phyloP scores from a whole-genome alignment of 1,284 basidiomycete genomes.

The Ganoderma lingzhi region DNA sequence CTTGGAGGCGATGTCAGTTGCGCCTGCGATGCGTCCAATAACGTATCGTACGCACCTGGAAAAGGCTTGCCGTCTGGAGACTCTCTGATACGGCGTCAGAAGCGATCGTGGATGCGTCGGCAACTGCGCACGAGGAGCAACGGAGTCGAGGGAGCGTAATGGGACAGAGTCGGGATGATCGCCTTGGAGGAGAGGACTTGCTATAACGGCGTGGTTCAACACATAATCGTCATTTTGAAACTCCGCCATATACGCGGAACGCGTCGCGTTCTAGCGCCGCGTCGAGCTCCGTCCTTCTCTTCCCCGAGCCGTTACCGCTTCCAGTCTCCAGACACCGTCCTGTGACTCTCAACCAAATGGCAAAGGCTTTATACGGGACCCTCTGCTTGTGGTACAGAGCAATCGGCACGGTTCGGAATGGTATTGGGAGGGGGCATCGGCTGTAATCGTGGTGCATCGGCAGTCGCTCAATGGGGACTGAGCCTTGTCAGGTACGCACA shows the following conservation, averaged over 20 bases:
- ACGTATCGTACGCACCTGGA: constrained; percentile 17
- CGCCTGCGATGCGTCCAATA: constrained; percentile 8
- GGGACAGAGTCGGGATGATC: constrained; percentile 15
- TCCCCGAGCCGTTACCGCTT: constrained; percentile 3
- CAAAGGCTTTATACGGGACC: not conserved
- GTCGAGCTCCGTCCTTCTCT: constrained; percentile 20
- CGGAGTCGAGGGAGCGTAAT: constrained; percentile 9
- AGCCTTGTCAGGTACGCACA: constrained; percentile 5
- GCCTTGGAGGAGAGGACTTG: constrained; percentile 31
- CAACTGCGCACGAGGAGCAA: not conserved
- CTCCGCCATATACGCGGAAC: constrained; percentile 27
- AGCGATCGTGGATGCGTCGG: constrained; percentile 2
- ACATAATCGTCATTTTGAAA: constrained; percentile 29
- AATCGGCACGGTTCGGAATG: not conserved
- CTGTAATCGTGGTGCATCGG: not conserved
- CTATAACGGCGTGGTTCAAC: constrained; percentile 32
- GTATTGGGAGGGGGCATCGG: not conserved
- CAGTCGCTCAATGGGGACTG: not conserved
- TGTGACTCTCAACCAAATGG: constrained; percentile 1
- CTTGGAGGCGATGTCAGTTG: constrained; percentile 23
- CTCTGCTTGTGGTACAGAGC: not conserved
- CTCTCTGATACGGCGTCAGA: constrained; percentile 3
- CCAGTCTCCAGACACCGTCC: constrained; percentile 1
- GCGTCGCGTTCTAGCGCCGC: constrained; percentile 31
- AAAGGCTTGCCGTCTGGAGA: not conserved